Conservation (phyloP, 2,329 filamentous ascomycete genomes). For the Paracamarosporium sp. region DNA sequence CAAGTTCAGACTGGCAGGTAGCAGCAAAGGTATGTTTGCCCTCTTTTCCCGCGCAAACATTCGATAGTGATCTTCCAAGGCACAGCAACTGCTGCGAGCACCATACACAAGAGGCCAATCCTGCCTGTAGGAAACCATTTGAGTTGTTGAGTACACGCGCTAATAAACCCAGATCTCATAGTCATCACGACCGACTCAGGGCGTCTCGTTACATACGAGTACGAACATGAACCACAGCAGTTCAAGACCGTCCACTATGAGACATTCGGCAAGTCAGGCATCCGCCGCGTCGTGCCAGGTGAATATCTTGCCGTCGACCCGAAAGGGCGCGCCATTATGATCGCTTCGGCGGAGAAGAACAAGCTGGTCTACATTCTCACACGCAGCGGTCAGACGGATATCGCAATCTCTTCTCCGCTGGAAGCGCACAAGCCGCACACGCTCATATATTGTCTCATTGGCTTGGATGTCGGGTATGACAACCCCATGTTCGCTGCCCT, state of each 20-base stretch:
- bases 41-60: slow-evolving; percentile 38
- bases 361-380: slow-evolving; percentile 99
- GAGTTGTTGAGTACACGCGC: slow-evolving; percentile 37
- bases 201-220: slow-evolving; percentile 92
- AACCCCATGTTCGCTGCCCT: slow-evolving; percentile 96
- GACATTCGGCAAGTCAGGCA: slow-evolving; percentile 96
- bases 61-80: slow-evolving; percentile 57
- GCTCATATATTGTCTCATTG: slow-evolving; percentile 84
- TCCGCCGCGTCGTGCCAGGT: slow-evolving; percentile 90
- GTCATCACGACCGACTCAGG: slow-evolving; percentile 96
- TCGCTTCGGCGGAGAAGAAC: slow-evolving; percentile 96
- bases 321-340: slow-evolving; percentile 92
- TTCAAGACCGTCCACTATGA: slow-evolving; percentile 92
- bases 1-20: slow-evolving; percentile 89
- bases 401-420: slow-evolving; percentile 95
- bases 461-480: slow-evolving; percentile 93
- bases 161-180: slow-evolving; percentile 77
- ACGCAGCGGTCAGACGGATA: slow-evolving; percentile 89
- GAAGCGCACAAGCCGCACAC: slow-evolving; percentile 95
- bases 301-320: slow-evolving; percentile 96
- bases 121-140: slow-evolving; percentile 30
- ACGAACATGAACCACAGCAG: slow-evolving; percentile 81
- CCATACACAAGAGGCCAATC: slow-evolving; percentile 28
- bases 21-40: slow-evolving; percentile 84
- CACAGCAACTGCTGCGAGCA: slow-evolving; percentile 35